Evolutionary conservation across 495 filamentous ascomycete genomes (phyloP).

Genomic region (Bathelium albidoporum): DNA sequence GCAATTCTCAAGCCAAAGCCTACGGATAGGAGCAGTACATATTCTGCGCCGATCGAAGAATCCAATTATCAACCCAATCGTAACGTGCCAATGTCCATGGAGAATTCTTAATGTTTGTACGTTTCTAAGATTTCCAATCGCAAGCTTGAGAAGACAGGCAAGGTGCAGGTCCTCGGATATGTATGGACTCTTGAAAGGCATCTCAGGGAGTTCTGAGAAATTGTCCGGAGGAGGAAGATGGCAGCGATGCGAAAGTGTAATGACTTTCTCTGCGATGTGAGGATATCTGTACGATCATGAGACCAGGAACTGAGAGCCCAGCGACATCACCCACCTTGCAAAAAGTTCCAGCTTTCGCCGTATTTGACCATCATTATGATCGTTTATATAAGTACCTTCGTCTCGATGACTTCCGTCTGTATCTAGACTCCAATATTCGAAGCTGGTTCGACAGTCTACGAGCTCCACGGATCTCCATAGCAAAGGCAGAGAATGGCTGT

Average conservation of each 20-base stretch:
- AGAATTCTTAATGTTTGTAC: conserved; percentile 27
- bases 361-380: conserved; percentile 30
- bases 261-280: conserved; percentile 21
- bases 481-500: conserved; percentile 15
- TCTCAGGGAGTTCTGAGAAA: conserved; percentile 24
- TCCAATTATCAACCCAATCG: conserved; percentile 19
- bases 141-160: conserved; percentile 19
- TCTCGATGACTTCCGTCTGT: neutral
- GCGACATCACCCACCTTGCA: conserved; percentile 16
- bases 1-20: conserved; percentile 30
- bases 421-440: conserved; percentile 3
- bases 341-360: conserved; percentile 23
- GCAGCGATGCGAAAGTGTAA: conserved; percentile 24
- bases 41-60: conserved; percentile 22
- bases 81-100: conserved; percentile 24
- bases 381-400: conserved; percentile 9
- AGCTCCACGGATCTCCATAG: conserved; percentile 24
- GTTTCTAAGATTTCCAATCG: conserved; percentile 22
- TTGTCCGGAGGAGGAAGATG: conserved; percentile 27
- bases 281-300: conserved; percentile 16
- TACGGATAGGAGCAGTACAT: conserved; percentile 17
- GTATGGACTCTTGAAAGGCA: conserved; percentile 19
- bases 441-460: conserved; percentile 16
- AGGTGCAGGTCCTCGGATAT: conserved; percentile 21
- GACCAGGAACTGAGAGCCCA: neutral